Evolutionary conservation across 495 filamentous ascomycete genomes (phyloP).

Genomic region (Podospora didyma): DNA sequence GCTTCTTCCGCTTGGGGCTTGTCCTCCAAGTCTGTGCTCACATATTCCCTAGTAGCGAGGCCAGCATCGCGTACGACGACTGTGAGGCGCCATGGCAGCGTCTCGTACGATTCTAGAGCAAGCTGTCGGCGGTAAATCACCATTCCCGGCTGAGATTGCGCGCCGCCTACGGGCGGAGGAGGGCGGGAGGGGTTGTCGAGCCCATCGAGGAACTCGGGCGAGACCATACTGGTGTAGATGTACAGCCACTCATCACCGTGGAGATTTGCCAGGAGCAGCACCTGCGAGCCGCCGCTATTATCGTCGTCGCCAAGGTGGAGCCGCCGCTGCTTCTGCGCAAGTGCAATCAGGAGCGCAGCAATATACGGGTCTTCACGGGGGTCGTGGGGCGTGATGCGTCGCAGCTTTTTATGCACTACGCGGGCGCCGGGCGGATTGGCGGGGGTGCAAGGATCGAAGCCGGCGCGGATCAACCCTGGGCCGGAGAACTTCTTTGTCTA

Average conservation of each 20-base stretch:
- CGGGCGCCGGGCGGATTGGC: not conserved
- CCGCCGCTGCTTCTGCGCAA: not conserved
- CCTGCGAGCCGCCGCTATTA: not conserved
- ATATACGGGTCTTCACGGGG: not conserved
- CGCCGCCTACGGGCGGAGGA: not conserved
- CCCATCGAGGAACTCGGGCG: not conserved
- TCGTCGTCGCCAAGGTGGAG: not conserved
- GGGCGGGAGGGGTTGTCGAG: not conserved
- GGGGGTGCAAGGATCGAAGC: not conserved
- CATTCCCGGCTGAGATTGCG: not conserved
- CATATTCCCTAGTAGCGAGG: not conserved
- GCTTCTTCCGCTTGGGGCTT: slow-evolving; percentile 6
- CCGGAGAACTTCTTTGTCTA: not conserved
- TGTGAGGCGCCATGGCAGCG: not conserved
- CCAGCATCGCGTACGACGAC: not conserved
- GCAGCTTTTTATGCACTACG: not conserved
- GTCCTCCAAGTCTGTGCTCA: not conserved
- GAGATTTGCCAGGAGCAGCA: not conserved
- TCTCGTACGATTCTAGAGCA: not conserved
- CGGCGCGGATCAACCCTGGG: not conserved
- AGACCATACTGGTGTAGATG: not conserved
- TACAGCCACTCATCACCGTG: not conserved
- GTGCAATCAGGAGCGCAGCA: not conserved
- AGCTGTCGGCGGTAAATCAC: not conserved
- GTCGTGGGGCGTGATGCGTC: not conserved